Percentiles rank a stretch among this genome's conserved stretches.
These are phyloP conservation scores for Amanita exitialis DNA, from an alignment of 768 basidiomycete species.

Conservation along the genomic window DNA sequence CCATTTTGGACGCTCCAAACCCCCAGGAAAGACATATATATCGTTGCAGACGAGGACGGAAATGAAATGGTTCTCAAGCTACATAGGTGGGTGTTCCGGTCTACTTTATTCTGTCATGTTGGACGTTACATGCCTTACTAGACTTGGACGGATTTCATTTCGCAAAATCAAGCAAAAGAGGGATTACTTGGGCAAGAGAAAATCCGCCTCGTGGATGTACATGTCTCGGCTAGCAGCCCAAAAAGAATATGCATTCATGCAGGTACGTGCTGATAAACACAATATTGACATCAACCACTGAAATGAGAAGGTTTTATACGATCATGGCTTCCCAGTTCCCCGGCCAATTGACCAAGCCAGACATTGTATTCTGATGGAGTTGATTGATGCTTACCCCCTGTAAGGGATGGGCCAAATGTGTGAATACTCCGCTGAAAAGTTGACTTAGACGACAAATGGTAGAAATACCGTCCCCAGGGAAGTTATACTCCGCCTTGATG, in stretches of 20 bases:
- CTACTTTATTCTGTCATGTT: neutral
- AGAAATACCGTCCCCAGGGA: slow-evolving; percentile 76
- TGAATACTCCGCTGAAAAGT: slow-evolving; percentile 4
- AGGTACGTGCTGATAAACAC: slow-evolving; percentile 35
- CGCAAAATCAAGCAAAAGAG: slow-evolving; percentile 93
- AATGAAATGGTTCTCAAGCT: slow-evolving; percentile 87
- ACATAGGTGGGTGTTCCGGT: slow-evolving; percentile 54
- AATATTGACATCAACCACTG: neutral
- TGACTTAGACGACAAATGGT: slow-evolving; percentile 72
- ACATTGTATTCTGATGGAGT: slow-evolving; percentile 94
- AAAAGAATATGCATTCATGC: slow-evolving; percentile 99
- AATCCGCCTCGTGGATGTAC: slow-evolving; percentile 99
- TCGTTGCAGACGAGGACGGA: slow-evolving; percentile 80
- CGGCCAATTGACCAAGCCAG: slow-evolving; percentile 89
- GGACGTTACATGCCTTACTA: slow-evolving; percentile 19
- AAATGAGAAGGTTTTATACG: slow-evolving; percentile 64
- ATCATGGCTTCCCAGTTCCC: slow-evolving; percentile 90
- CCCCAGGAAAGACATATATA: slow-evolving; percentile 61
- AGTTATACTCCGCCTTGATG: slow-evolving; percentile 88
- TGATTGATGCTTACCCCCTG: slow-evolving; percentile 92
- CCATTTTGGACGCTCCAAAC: neutral
- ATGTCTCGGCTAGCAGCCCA: slow-evolving; percentile 94
- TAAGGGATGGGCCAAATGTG: slow-evolving; percentile 22
- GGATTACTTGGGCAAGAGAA: slow-evolving; percentile 92
- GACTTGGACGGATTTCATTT: slow-evolving; percentile 95